A percentile compares a stretch with the other conserved stretches of the same genome.
phyloP scores from a whole-genome alignment of 106 monocot genomes.

The Allium fistulosum region DNA sequence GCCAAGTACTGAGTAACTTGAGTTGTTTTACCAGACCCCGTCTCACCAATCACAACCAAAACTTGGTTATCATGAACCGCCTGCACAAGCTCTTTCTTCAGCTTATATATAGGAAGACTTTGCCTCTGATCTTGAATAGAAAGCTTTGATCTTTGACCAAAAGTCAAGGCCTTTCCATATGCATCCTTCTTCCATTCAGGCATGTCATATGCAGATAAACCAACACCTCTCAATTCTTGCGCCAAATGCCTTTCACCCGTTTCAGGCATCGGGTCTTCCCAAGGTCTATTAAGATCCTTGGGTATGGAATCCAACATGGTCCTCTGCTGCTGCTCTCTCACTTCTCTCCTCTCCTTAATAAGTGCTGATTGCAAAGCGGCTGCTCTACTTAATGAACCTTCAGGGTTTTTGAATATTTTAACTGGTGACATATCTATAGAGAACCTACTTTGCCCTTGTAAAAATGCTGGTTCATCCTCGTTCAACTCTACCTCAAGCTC shows the following conservation, averaged over 20 bases:
- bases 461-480: conserved; percentile 92
- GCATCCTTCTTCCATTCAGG: conserved; percentile 99
- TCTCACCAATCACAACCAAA: conserved; percentile 90
- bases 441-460: conserved; percentile 88
- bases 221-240: conserved; percentile 90
- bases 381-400: conserved; percentile 86
- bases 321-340: conserved; percentile 88
- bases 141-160: conserved; percentile 88
- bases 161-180: conserved; percentile 90
- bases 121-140: conserved; percentile 93
- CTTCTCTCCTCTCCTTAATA: conserved; percentile 93
- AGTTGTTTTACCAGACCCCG: conserved; percentile 94
- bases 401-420: conserved; percentile 96
- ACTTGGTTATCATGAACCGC: conserved; percentile 94
- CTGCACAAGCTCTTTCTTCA: conserved; percentile 92
- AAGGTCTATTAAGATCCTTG: conserved; percentile 93
- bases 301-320: conserved; percentile 97
- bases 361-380: conserved; percentile 92
- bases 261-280: conserved; percentile 99
- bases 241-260: conserved; percentile 94
- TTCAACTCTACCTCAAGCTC: conserved; percentile 92
- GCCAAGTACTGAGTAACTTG: conserved; percentile 95
- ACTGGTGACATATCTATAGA: conserved; percentile 97
- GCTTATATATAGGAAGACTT: conserved; percentile 86
- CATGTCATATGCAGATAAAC: conserved; percentile 95